Evolutionary conservation across 768 basidiomycete species (phyloP).

Genomic region (Gymnopilus junonius): DNA sequence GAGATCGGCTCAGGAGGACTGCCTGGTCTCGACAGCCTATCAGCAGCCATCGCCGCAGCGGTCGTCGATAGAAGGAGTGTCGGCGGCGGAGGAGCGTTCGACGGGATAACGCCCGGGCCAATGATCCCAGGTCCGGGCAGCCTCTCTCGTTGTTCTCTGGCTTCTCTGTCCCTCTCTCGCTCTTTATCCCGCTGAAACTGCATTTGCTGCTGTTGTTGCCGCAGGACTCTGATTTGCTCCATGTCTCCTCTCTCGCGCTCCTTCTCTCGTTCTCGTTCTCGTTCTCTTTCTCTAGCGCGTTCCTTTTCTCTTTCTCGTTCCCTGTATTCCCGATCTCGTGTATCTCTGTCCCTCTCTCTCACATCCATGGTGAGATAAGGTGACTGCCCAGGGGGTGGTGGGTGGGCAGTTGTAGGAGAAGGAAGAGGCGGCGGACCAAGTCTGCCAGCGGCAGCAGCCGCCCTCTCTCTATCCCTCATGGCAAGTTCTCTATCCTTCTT

Average conservation of each 20-base stretch:
- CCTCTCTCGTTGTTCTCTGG: conserved; percentile 1
- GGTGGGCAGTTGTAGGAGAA: neutral
- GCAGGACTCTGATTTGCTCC: neutral
- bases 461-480: neutral
- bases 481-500: neutral
- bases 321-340: neutral
- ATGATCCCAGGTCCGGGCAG: neutral
- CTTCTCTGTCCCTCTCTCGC: neutral
- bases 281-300: neutral
- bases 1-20: neutral
- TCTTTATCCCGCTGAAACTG: conserved; percentile 15
- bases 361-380: neutral
- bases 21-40: neutral
- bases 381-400: neutral
- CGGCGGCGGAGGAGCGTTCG: neutral
- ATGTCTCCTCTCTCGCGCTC: neutral
- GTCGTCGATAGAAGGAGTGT: neutral
- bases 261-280: neutral
- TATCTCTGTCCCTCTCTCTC: conserved; percentile 18
- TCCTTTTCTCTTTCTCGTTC: conserved; percentile 2
- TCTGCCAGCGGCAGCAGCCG: neutral
- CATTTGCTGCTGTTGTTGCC: neutral
- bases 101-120: neutral
- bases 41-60: neutral
- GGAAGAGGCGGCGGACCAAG: neutral